A percentile compares a stretch with the other conserved stretches of the same genome.
Evolutionary conservation across 495 filamentous ascomycete genomes (phyloP).

Genomic region (Lophium mytilinum): DNA sequence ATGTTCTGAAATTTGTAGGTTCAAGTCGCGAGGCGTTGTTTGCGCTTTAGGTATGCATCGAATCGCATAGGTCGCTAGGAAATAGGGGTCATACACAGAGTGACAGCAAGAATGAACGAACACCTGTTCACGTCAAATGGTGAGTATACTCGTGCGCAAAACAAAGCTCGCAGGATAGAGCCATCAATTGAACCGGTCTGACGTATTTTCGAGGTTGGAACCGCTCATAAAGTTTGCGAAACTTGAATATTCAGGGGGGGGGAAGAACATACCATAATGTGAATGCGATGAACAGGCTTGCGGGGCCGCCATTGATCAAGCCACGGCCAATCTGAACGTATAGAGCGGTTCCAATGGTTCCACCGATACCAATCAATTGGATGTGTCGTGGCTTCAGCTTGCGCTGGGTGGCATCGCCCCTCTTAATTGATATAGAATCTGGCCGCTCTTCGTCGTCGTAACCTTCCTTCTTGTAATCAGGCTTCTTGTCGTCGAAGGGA

Average conservation of each 20-base stretch:
- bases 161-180: no score
- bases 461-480: conserved; percentile 3
- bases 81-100: conserved; percentile 42
- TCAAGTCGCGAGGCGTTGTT: no score
- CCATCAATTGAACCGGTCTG: no score
- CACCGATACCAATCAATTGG: conserved; percentile 68
- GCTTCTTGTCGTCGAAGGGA: neutral
- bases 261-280: conserved; percentile 61
- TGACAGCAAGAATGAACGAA: conserved; percentile 61
- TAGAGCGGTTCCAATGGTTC: conserved; percentile 72
- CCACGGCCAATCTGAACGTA: conserved; percentile 67
- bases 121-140: conserved; percentile 41
- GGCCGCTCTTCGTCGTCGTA: conserved; percentile 5
- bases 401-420: conserved; percentile 45
- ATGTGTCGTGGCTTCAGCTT: conserved; percentile 59
- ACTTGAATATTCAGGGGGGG: neutral
- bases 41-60: neutral
- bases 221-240: neutral
- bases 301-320: conserved; percentile 65
- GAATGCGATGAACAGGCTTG: conserved; percentile 68
- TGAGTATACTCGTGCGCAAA: neutral
- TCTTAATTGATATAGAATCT: conserved; percentile 23
- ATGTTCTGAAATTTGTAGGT: no score
- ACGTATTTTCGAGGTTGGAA: no score
- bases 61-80: conserved; percentile 11